phyloP scores from a whole-genome alignment of 2,329 filamentous ascomycete species.

The Knoxdaviesia proteae region DNA sequence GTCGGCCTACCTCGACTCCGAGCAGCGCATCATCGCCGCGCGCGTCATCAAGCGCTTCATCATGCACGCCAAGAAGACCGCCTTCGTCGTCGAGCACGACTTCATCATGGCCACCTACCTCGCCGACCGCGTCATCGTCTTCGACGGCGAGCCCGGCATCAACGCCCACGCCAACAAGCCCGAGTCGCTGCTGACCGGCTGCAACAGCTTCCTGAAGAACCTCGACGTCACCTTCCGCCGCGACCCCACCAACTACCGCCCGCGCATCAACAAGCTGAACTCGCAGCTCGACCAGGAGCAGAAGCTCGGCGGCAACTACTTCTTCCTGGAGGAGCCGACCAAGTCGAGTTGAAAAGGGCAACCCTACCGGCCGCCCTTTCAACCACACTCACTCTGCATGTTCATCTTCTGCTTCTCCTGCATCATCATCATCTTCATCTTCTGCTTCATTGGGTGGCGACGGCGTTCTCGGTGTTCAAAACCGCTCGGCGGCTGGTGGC shows the following conservation, averaged over 20 bases:
- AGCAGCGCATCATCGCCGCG: slow-evolving; percentile 94
- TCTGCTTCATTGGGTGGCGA: slow-evolving; percentile 16
- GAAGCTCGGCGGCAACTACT: slow-evolving; percentile 85
- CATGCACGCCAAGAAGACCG: slow-evolving; percentile 99
- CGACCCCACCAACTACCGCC: slow-evolving; percentile 86
- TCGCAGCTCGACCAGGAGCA: slow-evolving; percentile 96
- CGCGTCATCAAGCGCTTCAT: slow-evolving; percentile 99
- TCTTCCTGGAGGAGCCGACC: slow-evolving; percentile 73
- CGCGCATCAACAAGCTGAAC: slow-evolving; percentile 94
- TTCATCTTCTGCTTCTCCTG: too few relatives aligned
- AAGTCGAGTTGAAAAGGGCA: slow-evolving; percentile 32
- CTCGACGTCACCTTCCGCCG: slow-evolving; percentile 96
- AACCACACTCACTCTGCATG: too few relatives aligned
- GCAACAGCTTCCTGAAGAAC: slow-evolving; percentile 92
- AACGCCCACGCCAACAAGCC: slow-evolving; percentile 74
- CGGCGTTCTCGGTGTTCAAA: slow-evolving; percentile 33
- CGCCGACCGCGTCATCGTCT: slow-evolving; percentile 92
- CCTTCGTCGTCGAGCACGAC: slow-evolving; percentile 98
- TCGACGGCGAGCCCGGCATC: slow-evolving; percentile 82
- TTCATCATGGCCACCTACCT: slow-evolving; percentile 79
- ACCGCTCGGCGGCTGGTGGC: slow-evolving; percentile 5
- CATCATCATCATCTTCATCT: slow-evolving; percentile 8
- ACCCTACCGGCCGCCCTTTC: slow-evolving; percentile 4
- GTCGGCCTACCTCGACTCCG: slow-evolving; percentile 90
- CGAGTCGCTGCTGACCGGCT: slow-evolving; percentile 82